Evolutionary conservation across 2,329 filamentous ascomycete genomes (phyloP).

Genomic region (Sporothrix luriei): DNA sequence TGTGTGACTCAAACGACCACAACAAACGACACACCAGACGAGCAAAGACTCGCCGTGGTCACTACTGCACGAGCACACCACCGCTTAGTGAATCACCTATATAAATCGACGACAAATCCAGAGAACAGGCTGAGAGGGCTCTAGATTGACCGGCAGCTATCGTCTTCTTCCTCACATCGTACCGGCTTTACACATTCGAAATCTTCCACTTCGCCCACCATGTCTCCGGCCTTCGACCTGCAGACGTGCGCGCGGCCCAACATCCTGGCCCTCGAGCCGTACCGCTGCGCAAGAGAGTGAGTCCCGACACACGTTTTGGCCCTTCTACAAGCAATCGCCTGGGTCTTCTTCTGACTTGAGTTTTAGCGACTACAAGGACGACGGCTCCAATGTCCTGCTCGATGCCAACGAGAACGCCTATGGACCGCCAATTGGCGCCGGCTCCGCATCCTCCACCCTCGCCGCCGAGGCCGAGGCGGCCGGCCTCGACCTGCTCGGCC

Average conservation of each 20-base stretch:
- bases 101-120: background rate
- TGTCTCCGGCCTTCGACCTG: conserved; percentile 67
- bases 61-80: background rate
- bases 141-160: background rate
- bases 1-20: conserved; percentile 22
- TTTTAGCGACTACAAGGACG: conserved; percentile 93
- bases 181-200: background rate
- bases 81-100: background rate
- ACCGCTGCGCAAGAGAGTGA: conserved; percentile 80
- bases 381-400: conserved; percentile 91
- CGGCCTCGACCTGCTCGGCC: conserved; percentile 71
- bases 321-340: conserved; percentile 31
- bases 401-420: conserved; percentile 98
- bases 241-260: conserved; percentile 75
- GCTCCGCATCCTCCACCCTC: conserved; percentile 72
- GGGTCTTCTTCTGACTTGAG: background rate
- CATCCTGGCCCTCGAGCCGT: conserved; percentile 74
- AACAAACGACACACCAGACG: conserved; percentile 18
- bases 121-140: background rate
- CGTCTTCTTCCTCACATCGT: background rate
- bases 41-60: background rate
- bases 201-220: conserved; percentile 40
- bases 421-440: conserved; percentile 71
- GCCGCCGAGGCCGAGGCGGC: conserved; percentile 70
- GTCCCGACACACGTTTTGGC: conserved; percentile 42